Base-by-base conservation (phyloP, 192 early-diverging fungal species). In the Backusella westeae region DNA sequence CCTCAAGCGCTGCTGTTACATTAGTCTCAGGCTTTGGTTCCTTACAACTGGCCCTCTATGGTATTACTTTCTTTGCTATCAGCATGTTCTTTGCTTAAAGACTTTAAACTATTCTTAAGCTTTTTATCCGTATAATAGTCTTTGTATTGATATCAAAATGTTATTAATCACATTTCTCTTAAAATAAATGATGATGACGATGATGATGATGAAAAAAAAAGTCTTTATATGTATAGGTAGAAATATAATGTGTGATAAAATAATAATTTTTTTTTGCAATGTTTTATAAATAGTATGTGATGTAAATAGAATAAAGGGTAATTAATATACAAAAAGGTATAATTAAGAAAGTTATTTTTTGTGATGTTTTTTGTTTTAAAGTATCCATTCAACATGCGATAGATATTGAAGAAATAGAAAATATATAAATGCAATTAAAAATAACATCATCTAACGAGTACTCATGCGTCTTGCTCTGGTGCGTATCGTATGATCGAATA, bases 401-500 rank as follows among this genome's bases (percentile, higher is more conserved):
- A 5, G 3, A 21, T 63, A 63, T n/a, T 63, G 26, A 63, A 63
- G 56, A 63, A 12, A 10, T 63, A 14, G 15, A 44, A 17, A 44
- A 49, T 7, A 49, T 49, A 49, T 44, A 44, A 17, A 56, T 56
- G 53, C 53, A 56, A 9, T 56, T 56, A 63, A 29, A 63, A 10
- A 63, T 12, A 63, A 29, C 10, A 29, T 12, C 26, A 63, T 49
- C 44, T 71, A 71, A 46, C 70, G 41, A 32, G 70, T 49, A 71
- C 70, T 75, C 42, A 75, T 39, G 34, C 74, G 35, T 67, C 74
- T 75, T 32, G 59, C 74, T 66, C 74, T 63, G 8, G n/a, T 26
- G 35, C 76, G 32, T 34, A 77, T 10, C 4, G 41, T 67, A 38
- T 71, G 77, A 67, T 78, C 77, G 72, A 78, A 78, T 41, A 78